phyloP scores from a whole-genome alignment of 225 moss, liverwort and hornwort genomes.

The Marchantia paleacea region DNA sequence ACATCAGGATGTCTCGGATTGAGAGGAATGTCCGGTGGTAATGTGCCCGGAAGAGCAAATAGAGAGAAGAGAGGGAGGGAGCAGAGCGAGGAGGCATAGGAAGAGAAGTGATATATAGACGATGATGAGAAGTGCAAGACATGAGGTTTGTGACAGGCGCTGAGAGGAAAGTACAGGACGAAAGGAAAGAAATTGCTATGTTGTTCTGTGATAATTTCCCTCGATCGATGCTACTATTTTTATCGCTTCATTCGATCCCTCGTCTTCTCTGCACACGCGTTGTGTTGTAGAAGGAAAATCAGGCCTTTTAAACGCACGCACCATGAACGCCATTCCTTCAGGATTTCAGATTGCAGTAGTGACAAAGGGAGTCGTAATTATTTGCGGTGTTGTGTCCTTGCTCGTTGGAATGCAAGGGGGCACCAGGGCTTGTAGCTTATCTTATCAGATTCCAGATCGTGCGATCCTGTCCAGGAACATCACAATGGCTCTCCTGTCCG shows the following conservation, averaged over 20 bases:
- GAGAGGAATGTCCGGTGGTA: conserved; percentile 26
- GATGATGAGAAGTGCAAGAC: neutral
- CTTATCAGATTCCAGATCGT: conserved; percentile 72
- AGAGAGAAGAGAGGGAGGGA: too few species aligned
- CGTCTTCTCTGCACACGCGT: neutral
- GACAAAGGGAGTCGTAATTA: conserved; percentile 75
- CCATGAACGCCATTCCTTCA: conserved; percentile 53
- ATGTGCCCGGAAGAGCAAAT: conserved; percentile 15
- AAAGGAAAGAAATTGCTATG: conserved; percentile 6
- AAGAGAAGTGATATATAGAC: too few species aligned
- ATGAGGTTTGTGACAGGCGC: neutral
- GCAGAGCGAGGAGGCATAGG: too few species aligned
- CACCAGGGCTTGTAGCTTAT: conserved; percentile 70
- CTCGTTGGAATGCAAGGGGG: conserved; percentile 82
- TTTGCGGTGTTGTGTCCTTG: conserved; percentile 72
- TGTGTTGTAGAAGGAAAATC: conserved; percentile 5
- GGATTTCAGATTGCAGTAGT: conserved; percentile 85
- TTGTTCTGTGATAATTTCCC: neutral
- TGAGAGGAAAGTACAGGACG: neutral
- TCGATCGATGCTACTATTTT: conserved; percentile 7
- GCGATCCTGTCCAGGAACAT: conserved; percentile 71
- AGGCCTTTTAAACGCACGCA: conserved; percentile 23
- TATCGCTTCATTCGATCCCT: neutral
- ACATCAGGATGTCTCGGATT: neutral
- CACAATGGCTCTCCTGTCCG: too few species aligned